A percentile compares a stretch with the other conserved stretches of the same genome.
These are phyloP conservation scores for Saccharum officinarum DNA, from an alignment of 176 grass and related monocot genomes.

Conservation along the genomic window DNA sequence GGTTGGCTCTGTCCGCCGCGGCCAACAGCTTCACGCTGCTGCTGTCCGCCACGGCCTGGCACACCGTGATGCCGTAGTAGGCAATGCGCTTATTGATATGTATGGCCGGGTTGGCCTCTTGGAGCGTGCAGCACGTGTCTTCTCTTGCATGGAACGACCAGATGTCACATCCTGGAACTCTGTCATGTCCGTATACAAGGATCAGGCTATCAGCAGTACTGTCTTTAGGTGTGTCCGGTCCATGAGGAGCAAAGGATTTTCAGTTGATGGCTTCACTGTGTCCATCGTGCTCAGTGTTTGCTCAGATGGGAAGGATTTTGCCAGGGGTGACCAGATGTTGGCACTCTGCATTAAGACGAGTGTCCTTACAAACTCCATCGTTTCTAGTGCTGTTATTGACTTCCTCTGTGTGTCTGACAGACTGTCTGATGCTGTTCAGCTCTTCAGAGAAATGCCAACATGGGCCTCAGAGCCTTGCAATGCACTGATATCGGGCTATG, in stretches of 20 bases:
- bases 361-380: constrained; percentile 62
- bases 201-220: constrained; percentile 9
- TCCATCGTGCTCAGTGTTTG: constrained; percentile 63
- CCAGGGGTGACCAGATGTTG: constrained; percentile 73
- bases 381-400: constrained; percentile 69
- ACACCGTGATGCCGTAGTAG: constrained; percentile 37
- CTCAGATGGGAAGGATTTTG: constrained; percentile 45
- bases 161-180: constrained; percentile 79
- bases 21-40: constrained; percentile 57
- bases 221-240: constrained; percentile 56
- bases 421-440: constrained; percentile 49
- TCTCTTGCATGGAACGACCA: constrained; percentile 48
- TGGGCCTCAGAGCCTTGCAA: constrained; percentile 75
- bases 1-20: constrained; percentile 34
- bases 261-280: constrained; percentile 58
- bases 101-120: constrained; percentile 62
- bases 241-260: constrained; percentile 56
- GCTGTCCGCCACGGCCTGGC: constrained; percentile 44
- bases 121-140: constrained; percentile 45
- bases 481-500: constrained; percentile 68
- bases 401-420: constrained; percentile 67
- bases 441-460: constrained; percentile 53
- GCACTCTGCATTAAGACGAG: constrained; percentile 67
- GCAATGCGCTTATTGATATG: constrained; percentile 73
- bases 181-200: constrained; percentile 64